Evolutionary conservation across 179 eudicot genomes (phyloP), one percentile per base, ranked within the genome.

Genomic region (Spergularia azorica): DNA sequence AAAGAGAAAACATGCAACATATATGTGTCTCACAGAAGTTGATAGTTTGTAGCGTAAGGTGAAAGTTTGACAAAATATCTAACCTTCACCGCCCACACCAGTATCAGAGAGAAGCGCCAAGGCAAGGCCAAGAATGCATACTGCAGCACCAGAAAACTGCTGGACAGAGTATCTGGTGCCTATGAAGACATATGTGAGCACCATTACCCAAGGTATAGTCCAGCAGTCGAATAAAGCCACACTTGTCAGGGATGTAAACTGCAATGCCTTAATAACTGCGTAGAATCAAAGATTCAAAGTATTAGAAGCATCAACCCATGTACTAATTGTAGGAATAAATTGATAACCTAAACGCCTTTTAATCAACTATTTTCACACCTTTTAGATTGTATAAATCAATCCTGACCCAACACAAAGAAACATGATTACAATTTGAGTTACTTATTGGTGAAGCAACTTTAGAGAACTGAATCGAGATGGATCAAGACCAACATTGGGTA

Each of bases 211-310:
- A 13, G 89, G 90, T 63, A 89, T 74, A 11, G 93, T 86, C 88
- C 90, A 90, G 79, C 95, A 90, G 76, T 92, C 97, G 80, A 92
- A 81, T 62, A 92, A 74, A 1, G 95, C 83, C 73, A 90, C 95
- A 60, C 93, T 89, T 5, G 97, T 92, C 70, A 92, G 89, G 72
- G 95, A 92, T 67, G 97, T 83, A 77, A 64, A 89, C 79, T 90
- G 91, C 76, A 38, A 90, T 41, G 95, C 92, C 81, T 90, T 89
- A 81, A 79, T 87, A 60, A 84, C 97, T 92, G 90, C 88, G 85
- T 48, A 26, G 9, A 83, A 41, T 16, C 32, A 21, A 54, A 46
- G 13, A 67, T 43, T 18, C 6, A 41, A 50, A 69, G 6, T 14
- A 51, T 20, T 58, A 51, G 21, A 10, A 64, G 8, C 15, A 11